Base-by-base conservation (phyloP, 2,329 filamentous ascomycete genomes). In the Penicillium sp. region DNA sequence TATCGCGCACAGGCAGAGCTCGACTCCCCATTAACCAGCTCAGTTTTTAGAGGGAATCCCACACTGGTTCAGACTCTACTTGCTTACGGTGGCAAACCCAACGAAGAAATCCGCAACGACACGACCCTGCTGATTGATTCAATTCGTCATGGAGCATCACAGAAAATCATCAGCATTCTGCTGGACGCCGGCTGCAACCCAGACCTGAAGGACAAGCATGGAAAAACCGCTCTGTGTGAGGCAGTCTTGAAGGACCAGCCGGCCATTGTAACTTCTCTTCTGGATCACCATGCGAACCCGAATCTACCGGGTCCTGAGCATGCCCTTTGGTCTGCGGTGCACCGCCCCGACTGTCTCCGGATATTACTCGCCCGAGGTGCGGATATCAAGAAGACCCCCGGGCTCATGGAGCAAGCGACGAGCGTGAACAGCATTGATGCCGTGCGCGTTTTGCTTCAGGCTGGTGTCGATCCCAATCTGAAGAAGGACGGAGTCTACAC, bases 301-400 rank as follows among this genome's bases (percentile, higher is more conserved):
- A 87, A 88, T 61, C 70, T 86, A 5, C 84, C 84, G 1, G 83
- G 81, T 1, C 82, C 83, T 9, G 84, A 85, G 64, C 80, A 86
- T 67, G 78, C 83, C 66, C 73, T 87, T 25, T 84, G 83, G 83
- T 81, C 82, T 2, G 74, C 82, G 0, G 78, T 77, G 0, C 80
- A 82, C 65, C 75, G 83, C 44, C 72, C 82, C 0, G 66, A 72
- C 6, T 82, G 79, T 50, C 68, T 86, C 29, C 73, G 80, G 56
- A 64, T 83, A 1, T 71, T 87, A 13, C 76, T 85, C 1, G 54
- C 68, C 2, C 77, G 78, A 26, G 82, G 82, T 1, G 82, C 82
- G 2, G 80, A 84, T 52, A 66, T 67, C 58, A 79, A 76, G 62
- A 84, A 82, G 65, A 70, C 75, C 0, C 80, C 82, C 0, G 82